Evolutionary conservation across 176 grass and related monocot species (phyloP).

Genomic region (Triticum turgidum): DNA sequence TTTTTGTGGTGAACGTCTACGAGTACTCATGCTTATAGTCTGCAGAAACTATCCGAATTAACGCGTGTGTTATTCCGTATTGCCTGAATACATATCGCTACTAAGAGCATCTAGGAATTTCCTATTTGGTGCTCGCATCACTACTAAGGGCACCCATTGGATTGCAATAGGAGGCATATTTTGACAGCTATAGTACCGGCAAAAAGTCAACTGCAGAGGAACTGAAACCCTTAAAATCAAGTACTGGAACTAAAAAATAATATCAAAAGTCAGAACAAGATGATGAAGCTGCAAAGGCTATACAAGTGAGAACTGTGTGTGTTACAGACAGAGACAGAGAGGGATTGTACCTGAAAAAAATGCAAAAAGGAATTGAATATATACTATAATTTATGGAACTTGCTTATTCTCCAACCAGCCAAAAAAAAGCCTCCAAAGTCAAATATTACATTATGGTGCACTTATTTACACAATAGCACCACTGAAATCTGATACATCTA

Average conservation of each 20-base stretch:
- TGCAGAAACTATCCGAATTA: neutral
- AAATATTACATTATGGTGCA: slow-evolving; percentile 22
- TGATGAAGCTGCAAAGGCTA: too few species aligned
- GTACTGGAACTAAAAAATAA: too few species aligned
- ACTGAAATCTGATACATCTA: slow-evolving; percentile 20
- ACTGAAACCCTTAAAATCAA: too few species aligned
- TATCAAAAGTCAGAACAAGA: too few species aligned
- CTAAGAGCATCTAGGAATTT: too few species aligned
- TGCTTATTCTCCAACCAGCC: neutral
- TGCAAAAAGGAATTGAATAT: neutral
- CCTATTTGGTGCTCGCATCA: too few species aligned
- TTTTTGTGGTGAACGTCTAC: neutral
- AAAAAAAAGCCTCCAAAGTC: neutral
- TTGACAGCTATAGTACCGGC: too few species aligned
- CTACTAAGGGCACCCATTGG: too few species aligned
- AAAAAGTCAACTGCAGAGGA: too few species aligned
- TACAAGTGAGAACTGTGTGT: too few species aligned
- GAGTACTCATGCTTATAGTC: neutral
- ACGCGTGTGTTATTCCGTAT: neutral
- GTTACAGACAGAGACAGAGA: too few species aligned
- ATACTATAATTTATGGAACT: neutral
- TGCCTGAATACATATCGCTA: neutral
- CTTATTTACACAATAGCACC: neutral
- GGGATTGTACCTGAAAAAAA: neutral
- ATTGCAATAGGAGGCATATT: too few species aligned